Percentiles rank a stretch among this genome's conserved stretches.
phyloP scores from a whole-genome alignment of 352 stramenopile genomes.

The Blastocystis sp. region DNA sequence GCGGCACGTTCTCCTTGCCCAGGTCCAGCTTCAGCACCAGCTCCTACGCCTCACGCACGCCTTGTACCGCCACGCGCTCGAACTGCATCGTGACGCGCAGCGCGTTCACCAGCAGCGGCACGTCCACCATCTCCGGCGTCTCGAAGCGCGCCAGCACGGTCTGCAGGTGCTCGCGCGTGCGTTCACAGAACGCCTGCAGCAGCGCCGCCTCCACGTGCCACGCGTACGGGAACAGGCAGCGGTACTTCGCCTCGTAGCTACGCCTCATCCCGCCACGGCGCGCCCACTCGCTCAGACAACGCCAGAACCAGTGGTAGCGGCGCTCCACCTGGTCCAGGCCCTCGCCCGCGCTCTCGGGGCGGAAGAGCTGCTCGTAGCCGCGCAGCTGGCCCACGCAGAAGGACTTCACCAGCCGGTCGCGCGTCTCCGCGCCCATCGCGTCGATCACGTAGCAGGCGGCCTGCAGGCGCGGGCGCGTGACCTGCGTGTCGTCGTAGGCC shows the following conservation, averaged over 20 bases:
- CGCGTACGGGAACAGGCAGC: constrained; percentile 87
- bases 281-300: constrained; percentile 74
- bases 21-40: constrained; percentile 6
- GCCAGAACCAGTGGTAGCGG: constrained; percentile 83
- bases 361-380: constrained; percentile 77
- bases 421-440: constrained; percentile 77
- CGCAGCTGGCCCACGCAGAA: constrained; percentile 81
- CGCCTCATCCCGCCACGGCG: neutral
- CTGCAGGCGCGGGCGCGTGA: constrained; percentile 2
- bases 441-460: constrained; percentile 77
- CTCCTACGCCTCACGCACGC: too few relatives aligned
- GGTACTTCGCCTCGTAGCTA: constrained; percentile 76
- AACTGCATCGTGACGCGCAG: too few relatives aligned
- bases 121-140: too few relatives aligned
- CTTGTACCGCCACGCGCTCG: too few relatives aligned
- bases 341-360: constrained; percentile 70
- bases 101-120: too few relatives aligned
- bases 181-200: constrained; percentile 85
- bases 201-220: constrained; percentile 90
- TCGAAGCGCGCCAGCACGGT: constrained; percentile 74
- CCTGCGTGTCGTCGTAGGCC: constrained; percentile 70
- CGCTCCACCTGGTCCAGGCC: constrained; percentile 80
- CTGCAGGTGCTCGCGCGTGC: constrained; percentile 74
- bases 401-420: constrained; percentile 76
- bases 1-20: constrained; percentile 71